Evolutionary conservation across 495 filamentous ascomycete genomes (phyloP), one percentile per base, ranked within the genome.

Genomic region (Penicillium bialowiezense): DNA sequence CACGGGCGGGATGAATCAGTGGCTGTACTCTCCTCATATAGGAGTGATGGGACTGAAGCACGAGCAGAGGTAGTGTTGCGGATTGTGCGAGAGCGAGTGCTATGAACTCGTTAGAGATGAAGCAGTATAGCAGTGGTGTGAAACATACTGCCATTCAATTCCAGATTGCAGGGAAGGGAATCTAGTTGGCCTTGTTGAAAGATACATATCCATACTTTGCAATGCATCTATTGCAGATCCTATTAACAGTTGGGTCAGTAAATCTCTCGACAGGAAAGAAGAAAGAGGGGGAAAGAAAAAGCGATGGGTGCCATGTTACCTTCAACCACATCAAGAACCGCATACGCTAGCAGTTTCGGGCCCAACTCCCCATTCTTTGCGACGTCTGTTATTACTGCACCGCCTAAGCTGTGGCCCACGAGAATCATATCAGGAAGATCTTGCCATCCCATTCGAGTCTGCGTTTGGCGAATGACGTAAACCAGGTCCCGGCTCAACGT

Each of bases 241-340:
- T 76, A 42, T 13, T 0, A n/a, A 3, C 4, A 18, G 26, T n/a
- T 3, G 5, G 4, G n/a, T 50, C 17, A 28, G 39, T 19, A 42
- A 38, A 10, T 41, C 7, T 36, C 5, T n/a, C n/a, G n/a, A n/a
- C n/a, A n/a, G n/a, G n/a, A n/a, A n/a, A n/a, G n/a, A n/a, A n/a
- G n/a, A n/a, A n/a, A n/a, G n/a, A n/a, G n/a, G n/a, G n/a, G n/a
- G n/a, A n/a, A n/a, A n/a, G n/a, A n/a, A n/a, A n/a, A n/a, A n/a
- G n/a, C n/a, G n/a, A n/a, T n/a, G n/a, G n/a, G n/a, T n/a, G n/a
- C n/a, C n/a, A n/a, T n/a, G n/a, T n/a, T 61, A 55, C 88, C 91
- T 72, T 99, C 93, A 26, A 99, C 93, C 8, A 99, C 90, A 67
- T 99, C 93, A 9, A 99, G 70, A 9, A 99, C 91, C 7, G 84